These are phyloP conservation scores for Paratinospora sagittata DNA, from an alignment of 164 flowering plant species.

Conservation along the genomic window DNA sequence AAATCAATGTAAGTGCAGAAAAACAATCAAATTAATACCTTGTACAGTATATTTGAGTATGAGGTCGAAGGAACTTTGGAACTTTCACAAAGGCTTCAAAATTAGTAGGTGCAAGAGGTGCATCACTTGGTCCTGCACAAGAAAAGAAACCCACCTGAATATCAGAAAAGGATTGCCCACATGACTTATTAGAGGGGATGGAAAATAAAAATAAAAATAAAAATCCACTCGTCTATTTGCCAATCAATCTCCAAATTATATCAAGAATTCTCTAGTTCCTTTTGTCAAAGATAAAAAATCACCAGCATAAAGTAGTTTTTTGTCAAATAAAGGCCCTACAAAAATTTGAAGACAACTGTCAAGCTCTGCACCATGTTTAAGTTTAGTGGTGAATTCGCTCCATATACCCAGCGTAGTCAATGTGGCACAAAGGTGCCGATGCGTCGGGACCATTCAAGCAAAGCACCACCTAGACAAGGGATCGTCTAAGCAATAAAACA, in stretches of 20 bases:
- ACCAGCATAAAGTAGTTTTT: no score
- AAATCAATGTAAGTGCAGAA: background rate
- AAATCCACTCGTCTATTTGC: background rate
- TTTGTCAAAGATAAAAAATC: no score
- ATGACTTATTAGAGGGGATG: background rate
- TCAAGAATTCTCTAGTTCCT: no score
- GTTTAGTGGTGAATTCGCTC: no score
- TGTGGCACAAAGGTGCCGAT: no score
- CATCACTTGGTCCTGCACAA: constrained; percentile 82
- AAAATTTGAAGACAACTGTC: no score
- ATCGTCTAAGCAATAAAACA: no score
- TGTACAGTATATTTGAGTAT: constrained; percentile 92
- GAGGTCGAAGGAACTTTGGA: constrained; percentile 84
- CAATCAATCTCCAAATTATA: background rate
- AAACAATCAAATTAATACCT: constrained; percentile 41
- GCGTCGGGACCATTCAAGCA: no score
- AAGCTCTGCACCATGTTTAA: no score
- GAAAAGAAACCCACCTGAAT: constrained; percentile 6
- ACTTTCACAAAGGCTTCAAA: constrained; percentile 93
- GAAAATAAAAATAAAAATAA: background rate
- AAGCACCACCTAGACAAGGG: no score
- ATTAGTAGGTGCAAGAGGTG: constrained; percentile 74
- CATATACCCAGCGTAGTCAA: no score
- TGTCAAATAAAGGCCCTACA: no score
- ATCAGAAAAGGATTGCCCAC: constrained; percentile 5